Conservation (phyloP, 2,329 filamentous ascomycete genomes). For the Calonectria pseudoturangicola region DNA sequence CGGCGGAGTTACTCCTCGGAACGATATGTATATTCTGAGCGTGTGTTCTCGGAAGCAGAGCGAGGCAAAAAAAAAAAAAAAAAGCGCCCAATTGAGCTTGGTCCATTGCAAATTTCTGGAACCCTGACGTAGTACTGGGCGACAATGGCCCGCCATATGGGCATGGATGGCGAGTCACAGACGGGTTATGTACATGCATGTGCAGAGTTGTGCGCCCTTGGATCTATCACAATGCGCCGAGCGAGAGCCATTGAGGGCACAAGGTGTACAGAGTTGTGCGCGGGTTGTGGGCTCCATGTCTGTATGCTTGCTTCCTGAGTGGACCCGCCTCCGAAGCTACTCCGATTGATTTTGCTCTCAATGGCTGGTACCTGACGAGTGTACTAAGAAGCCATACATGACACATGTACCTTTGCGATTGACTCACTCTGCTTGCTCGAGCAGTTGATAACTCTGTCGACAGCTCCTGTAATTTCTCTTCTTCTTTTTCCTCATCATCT, state of each 20-base stretch:
- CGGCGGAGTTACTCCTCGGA: neutral
- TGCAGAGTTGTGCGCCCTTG: constrained; percentile 9
- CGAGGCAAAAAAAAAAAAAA: neutral
- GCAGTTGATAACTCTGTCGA: constrained; percentile 29
- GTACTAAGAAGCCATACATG: neutral
- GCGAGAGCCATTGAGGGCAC: constrained; percentile 22
- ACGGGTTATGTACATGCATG: constrained; percentile 36
- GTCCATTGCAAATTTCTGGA: constrained; percentile 52
- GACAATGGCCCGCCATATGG: constrained; percentile 24
- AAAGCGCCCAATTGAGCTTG: constrained; percentile 51
- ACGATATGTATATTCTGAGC: neutral
- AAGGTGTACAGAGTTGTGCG: constrained; percentile 12
- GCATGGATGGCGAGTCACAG: constrained; percentile 12
- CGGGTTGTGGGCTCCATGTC: constrained; percentile 18
- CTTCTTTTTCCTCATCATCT: neutral
- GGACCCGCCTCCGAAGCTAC: constrained; percentile 56
- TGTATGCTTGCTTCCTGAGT: constrained; percentile 48
- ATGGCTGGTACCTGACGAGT: constrained; percentile 1
- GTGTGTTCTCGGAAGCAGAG: neutral
- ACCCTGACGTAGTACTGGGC: constrained; percentile 51
- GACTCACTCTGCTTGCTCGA: constrained; percentile 36
- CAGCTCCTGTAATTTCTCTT: constrained; percentile 27
- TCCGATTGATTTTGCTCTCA: constrained; percentile 49
- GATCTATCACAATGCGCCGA: constrained; percentile 17
- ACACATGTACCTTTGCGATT: constrained; percentile 34